Conservation (phyloP, 345 rosid genomes). For the Corchorus olitorius region DNA sequence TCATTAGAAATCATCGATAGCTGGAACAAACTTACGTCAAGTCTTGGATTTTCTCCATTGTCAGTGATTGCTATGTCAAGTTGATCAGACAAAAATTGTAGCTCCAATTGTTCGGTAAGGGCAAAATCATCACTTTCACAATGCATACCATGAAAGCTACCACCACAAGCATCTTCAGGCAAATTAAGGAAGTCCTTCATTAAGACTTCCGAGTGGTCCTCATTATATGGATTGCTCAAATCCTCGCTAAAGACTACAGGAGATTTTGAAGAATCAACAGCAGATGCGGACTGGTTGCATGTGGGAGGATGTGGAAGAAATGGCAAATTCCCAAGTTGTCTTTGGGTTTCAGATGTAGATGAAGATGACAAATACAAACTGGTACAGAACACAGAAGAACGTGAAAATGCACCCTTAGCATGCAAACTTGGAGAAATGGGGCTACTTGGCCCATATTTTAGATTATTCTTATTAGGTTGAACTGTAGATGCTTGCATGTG, state of each 20-base stretch:
- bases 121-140: constrained; percentile 44
- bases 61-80: constrained; percentile 80
- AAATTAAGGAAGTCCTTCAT: constrained; percentile 59
- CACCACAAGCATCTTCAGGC: constrained; percentile 56
- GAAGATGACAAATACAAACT: constrained; percentile 77
- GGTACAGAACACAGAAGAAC: constrained; percentile 84
- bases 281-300: constrained; percentile 52
- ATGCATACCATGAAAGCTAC: constrained; percentile 48
- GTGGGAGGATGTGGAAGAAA: constrained; percentile 79
- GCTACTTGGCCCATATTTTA: constrained; percentile 40
- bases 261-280: constrained; percentile 55
- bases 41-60: constrained; percentile 75
- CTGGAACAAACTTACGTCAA: constrained; percentile 59
- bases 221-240: constrained; percentile 43
- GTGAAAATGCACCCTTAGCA: constrained; percentile 50
- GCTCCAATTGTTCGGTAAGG: constrained; percentile 68
- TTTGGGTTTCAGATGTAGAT: constrained; percentile 59
- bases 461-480: constrained; percentile 23
- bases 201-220: constrained; percentile 45
- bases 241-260: constrained; percentile 54
- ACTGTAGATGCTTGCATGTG: constrained; percentile 22
- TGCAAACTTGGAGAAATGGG: constrained; percentile 45
- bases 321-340: constrained; percentile 69
- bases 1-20: not conserved
- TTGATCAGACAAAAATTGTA: constrained; percentile 80